Percentiles rank a stretch among this genome's conserved stretches.
Evolutionary conservation across 768 basidiomycete species (phyloP).

Genomic region (Xerocomus spinulosus): DNA sequence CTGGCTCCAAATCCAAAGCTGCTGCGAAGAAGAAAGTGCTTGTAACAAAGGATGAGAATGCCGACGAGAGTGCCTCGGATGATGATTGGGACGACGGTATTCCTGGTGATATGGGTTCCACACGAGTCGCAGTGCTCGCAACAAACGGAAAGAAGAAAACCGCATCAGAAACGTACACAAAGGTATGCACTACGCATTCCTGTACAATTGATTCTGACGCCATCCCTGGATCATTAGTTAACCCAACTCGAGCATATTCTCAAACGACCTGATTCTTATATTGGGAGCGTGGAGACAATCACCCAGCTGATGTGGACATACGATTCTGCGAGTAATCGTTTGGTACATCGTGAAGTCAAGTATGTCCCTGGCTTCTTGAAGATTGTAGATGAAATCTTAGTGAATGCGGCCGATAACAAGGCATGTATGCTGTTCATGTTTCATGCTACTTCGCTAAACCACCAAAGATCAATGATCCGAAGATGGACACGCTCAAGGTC

Average conservation of each 20-base stretch:
- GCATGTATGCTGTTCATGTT: conserved; percentile 38
- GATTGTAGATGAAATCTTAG: conserved; percentile 98
- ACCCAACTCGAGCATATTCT: conserved; percentile 93
- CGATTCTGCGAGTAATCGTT: conserved; percentile 76
- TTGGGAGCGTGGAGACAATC: conserved; percentile 89
- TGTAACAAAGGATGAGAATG: conserved; percentile 61
- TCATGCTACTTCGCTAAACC: not conserved
- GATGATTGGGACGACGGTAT: conserved; percentile 36
- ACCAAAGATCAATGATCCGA: conserved; percentile 79
- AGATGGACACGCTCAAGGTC: conserved; percentile 90
- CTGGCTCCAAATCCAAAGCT: conserved; percentile 47
- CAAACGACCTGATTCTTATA: conserved; percentile 90
- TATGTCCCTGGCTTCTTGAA: conserved; percentile 99
- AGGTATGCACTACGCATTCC: conserved; percentile 45
- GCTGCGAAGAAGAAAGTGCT: conserved; percentile 67
- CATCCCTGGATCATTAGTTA: conserved; percentile 46
- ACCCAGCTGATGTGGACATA: conserved; percentile 93
- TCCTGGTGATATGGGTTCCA: conserved; percentile 38
- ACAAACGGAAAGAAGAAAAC: conserved; percentile 69
- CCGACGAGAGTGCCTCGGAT: conserved; percentile 43
- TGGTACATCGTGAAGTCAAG: conserved; percentile 77
- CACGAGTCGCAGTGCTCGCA: conserved; percentile 21
- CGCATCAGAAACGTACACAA: conserved; percentile 86
- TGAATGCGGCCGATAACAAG: conserved; percentile 99
- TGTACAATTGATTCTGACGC: not conserved